Evolutionary conservation across 1,284 basidiomycete genomes (phyloP), one percentile per base, ranked within the genome.

Genomic region (Clitocybe nebularis): DNA sequence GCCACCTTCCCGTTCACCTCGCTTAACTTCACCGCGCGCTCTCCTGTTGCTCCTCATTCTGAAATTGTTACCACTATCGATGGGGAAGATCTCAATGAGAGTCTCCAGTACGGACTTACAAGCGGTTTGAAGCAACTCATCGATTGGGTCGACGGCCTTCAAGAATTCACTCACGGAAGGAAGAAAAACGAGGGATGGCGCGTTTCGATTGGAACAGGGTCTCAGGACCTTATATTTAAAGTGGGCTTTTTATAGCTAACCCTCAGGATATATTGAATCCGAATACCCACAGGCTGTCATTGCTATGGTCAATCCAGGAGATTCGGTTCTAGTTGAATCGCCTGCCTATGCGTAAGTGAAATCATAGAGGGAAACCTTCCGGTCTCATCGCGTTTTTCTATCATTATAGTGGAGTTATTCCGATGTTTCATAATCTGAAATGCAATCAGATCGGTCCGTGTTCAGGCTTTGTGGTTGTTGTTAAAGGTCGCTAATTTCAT

Each of bases 271-370:
- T 26, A 26, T 26, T 26, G n/a, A 26, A 26, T n/a, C 24, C n/a
- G 24, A n/a, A 7, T 26, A 7, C 24, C 24, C n/a, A 26, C n/a
- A 26, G 24, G 24, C 24, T 28, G 64, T 79, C 13, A 53, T 62
- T 9, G 66, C 74, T 9, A 56, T 93, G 37, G 69, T 93, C 23
- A n/a, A 26, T 26, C 7, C 7, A 26, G 24, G 90, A 3, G 93
- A 97, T 60, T 61, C 84, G 4, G 71, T 95, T 29, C 70, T 96
- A 28, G 76, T 95, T 34, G 93, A 97, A 62, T 79, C 82, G 2
- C 93, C 93, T 0, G 81, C 85, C 17, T 96, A 96, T 61, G 81
- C 89, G 83, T 87, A 52, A 58, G 80, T n/a, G n/a, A n/a, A n/a
- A 53, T 36, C 13, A 25, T 30, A 24, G 24, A n/a, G 7, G n/a